Base-by-base conservation (phyloP, 169 alveolate genomes). In the Plasmodium chabaudi region DNA sequence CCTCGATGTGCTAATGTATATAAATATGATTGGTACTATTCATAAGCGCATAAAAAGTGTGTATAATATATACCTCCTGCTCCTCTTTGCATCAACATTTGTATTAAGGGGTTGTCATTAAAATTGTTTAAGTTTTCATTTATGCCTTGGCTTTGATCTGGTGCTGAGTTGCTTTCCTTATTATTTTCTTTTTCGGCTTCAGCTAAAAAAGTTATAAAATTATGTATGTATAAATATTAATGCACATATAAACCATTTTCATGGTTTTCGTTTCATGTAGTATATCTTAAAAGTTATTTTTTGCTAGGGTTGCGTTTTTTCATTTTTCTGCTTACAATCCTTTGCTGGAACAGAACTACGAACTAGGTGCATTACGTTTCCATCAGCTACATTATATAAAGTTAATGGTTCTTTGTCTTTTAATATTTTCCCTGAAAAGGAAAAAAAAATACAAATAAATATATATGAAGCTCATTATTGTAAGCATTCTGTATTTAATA, bases 311-410 rank as follows among this genome's bases (percentile, higher is more conserved):
- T 34, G 19, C 88, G 15, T 34, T 89, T 51, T 21, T 86, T 44
- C 1, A 77, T 44, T 65, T 87, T 79, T 89, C 47, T 90, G 44
- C 87, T 74, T 74, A 74, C 89, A 69, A 12, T 84, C 89, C 56
- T 72, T 84, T 15, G 89, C 70, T 4, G 94, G 86, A 5, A 87
- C 94, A 15, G 96, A 96, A 64, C 97, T 95, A 49, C 97, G 94
- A 42, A 96, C 98, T 88, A 96, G 72, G 75, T 96, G 98, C 90
- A 96, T 94, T 56, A 97, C 95, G 87, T 94, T 96, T 13, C 98
- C 98, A 84, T 93, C 96, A 57, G 94, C 96, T 59, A 95, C 96
- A 51, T 89, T 93, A 55, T 93, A 94, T 13, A 77, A 70, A 27
- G 94, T 75, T 59, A 96, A 72, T 39, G 87, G 64, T 61, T 96